Conservation (phyloP, 495 filamentous ascomycete genomes). For the Achaetomiella virescens region DNA sequence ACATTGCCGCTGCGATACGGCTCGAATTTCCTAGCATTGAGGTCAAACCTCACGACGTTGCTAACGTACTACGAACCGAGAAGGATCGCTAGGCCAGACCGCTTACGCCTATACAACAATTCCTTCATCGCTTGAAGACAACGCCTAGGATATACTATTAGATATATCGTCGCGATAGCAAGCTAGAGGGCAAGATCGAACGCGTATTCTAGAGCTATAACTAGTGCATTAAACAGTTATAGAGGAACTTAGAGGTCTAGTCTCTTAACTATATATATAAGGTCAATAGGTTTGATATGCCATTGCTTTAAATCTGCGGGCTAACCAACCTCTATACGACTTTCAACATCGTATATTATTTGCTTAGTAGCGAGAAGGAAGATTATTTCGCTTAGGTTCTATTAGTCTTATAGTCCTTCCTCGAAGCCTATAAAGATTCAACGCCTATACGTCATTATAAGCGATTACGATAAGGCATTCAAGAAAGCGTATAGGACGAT, state of each 20-base stretch:
- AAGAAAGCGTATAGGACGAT: not conserved
- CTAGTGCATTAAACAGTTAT: not conserved
- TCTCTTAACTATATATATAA: slow-evolving; percentile 4
- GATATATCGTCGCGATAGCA: no score
- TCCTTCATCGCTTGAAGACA: no score
- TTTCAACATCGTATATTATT: slow-evolving; percentile 1
- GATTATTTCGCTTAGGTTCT: not conserved
- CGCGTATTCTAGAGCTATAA: not conserved
- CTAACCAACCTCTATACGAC: not conserved
- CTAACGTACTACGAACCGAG: no score
- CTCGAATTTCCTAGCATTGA: no score
- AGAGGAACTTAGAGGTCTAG: not conserved
- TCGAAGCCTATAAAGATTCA: not conserved
- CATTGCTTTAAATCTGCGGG: slow-evolving; percentile 3
- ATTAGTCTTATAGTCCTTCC: not conserved
- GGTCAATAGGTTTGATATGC: slow-evolving; percentile 13
- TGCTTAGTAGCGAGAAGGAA: not conserved
- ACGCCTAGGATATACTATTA: no score
- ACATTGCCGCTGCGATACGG: no score
- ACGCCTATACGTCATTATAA: not conserved
- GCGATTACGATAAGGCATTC: slow-evolving; percentile 3
- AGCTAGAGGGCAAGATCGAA: not conserved
- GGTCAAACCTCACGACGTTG: no score
- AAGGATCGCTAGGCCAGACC: no score
- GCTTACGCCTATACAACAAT: no score